Conservation (phyloP, 108 stramenopile species). For the Nitzschia sp. region DNA sequence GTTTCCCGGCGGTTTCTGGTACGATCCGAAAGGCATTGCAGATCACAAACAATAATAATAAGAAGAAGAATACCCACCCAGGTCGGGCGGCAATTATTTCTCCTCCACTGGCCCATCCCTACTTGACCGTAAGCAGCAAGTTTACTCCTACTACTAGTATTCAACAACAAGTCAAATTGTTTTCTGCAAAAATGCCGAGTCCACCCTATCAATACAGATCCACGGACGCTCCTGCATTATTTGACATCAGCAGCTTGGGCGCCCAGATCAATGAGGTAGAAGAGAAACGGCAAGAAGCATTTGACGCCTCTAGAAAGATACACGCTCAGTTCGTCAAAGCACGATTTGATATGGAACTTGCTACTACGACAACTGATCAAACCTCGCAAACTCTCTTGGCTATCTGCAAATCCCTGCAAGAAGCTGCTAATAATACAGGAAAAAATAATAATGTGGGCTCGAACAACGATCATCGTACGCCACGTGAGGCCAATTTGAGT, state of each 20-base stretch:
- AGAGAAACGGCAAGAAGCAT: conserved; percentile 41
- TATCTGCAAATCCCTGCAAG: conserved; percentile 13
- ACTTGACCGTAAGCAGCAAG: too few species aligned
- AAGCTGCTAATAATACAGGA: conserved; percentile 15
- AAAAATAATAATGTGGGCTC: too few species aligned
- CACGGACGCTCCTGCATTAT: conserved; percentile 1
- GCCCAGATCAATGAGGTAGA: conserved; percentile 25
- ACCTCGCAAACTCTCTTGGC: conserved; percentile 25
- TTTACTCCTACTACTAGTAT: too few species aligned
- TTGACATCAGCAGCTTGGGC: conserved; percentile 26
- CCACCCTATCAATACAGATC: conserved; percentile 31
- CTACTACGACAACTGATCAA: background rate
- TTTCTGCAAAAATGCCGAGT: conserved; percentile 33
- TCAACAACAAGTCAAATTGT: background rate
- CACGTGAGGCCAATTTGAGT: conserved; percentile 38
- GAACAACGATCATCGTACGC: too few species aligned
- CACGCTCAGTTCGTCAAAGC: conserved; percentile 46
- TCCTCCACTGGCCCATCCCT: too few species aligned
- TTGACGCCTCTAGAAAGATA: conserved; percentile 49
- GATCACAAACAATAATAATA: too few species aligned
- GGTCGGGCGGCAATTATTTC: too few species aligned
- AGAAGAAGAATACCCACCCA: too few species aligned
- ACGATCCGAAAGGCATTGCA: too few species aligned
- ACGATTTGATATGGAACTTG: conserved; percentile 35
- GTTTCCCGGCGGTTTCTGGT: too few species aligned